These are phyloP conservation scores for Corchorus olitorius DNA, from an alignment of 345 rosid species.

Conservation along the genomic window DNA sequence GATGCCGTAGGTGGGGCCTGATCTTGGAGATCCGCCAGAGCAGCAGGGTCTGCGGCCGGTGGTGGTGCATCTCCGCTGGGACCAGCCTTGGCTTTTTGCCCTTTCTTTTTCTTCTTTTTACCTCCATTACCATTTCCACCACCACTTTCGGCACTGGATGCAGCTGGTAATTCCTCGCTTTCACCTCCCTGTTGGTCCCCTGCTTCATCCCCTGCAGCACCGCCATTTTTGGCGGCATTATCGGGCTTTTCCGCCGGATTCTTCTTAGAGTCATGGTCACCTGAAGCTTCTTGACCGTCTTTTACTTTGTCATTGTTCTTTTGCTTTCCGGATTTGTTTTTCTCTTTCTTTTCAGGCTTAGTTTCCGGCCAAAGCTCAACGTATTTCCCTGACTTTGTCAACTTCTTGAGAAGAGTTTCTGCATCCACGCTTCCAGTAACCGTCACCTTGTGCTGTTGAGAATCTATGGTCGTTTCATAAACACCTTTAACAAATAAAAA, in stretches of 20 bases:
- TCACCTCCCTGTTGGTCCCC: slow-evolving; percentile 24
- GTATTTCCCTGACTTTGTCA: slow-evolving; percentile 54
- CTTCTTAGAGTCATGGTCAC: slow-evolving; percentile 8
- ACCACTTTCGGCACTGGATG: background rate
- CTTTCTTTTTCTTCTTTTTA: slow-evolving; percentile 50
- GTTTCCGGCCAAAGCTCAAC: slow-evolving; percentile 64
- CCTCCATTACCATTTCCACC: slow-evolving; percentile 22
- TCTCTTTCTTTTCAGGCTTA: slow-evolving; percentile 28
- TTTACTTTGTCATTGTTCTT: slow-evolving; percentile 37
- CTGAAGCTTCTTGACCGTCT: slow-evolving; percentile 20
- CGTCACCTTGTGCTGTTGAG: slow-evolving; percentile 63
- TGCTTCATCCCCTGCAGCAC: slow-evolving; percentile 17
- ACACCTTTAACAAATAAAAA: slow-evolving; percentile 49
- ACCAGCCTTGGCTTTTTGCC: slow-evolving; percentile 22
- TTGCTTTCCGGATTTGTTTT: slow-evolving; percentile 29
- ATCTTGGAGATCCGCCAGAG: slow-evolving; percentile 13
- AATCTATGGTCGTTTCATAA: slow-evolving; percentile 46
- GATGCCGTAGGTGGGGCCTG: slow-evolving; percentile 26
- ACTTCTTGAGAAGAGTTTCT: slow-evolving; percentile 56
- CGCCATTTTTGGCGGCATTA: slow-evolving; percentile 10
- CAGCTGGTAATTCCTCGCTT: background rate
- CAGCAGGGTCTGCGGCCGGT: slow-evolving; percentile 3
- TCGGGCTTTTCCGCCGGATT: slow-evolving; percentile 24
- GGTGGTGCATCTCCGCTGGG: slow-evolving; percentile 18
- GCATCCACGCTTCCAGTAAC: slow-evolving; percentile 61